Evolutionary conservation across 345 rosid species (phyloP).

Genomic region (Brassica juncea): DNA sequence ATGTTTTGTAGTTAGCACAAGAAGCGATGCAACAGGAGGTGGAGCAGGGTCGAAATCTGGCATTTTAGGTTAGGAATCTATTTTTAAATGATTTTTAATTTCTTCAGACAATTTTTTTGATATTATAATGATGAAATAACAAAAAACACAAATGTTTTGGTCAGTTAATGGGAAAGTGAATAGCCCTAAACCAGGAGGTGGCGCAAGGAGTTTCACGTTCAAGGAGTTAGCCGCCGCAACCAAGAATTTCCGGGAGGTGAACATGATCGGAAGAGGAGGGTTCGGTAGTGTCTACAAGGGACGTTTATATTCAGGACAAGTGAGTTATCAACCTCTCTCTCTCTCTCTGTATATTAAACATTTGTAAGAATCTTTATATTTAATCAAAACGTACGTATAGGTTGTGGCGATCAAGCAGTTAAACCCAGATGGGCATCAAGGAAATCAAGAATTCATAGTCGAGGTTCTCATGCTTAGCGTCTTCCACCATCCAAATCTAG

Average conservation of each 20-base stretch:
- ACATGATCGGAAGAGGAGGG: slow-evolving; percentile 92
- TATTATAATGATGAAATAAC: not conserved
- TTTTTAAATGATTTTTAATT: not conserved
- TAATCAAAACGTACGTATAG: slow-evolving; percentile 41
- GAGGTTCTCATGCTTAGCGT: slow-evolving; percentile 93
- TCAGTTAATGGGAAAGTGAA: slow-evolving; percentile 48
- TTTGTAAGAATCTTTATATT: not conserved
- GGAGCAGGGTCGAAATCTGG: slow-evolving; percentile 31
- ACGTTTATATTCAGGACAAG: slow-evolving; percentile 73
- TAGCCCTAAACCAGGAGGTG: slow-evolving; percentile 43
- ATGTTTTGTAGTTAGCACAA: slow-evolving; percentile 35
- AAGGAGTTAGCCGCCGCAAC: slow-evolving; percentile 76
- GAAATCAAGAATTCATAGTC: slow-evolving; percentile 88
- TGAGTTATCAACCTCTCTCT: not conserved
- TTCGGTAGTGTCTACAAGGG: slow-evolving; percentile 93
- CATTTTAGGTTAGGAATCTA: slow-evolving; percentile 31
- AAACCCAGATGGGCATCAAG: slow-evolving; percentile 84
- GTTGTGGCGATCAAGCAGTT: slow-evolving; percentile 90
- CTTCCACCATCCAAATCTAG: slow-evolving; percentile 79
- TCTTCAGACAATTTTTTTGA: not conserved
- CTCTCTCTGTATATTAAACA: not conserved
- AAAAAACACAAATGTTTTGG: not conserved
- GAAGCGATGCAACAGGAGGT: slow-evolving; percentile 23
- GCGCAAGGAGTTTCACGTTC: slow-evolving; percentile 83
- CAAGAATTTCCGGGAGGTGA: slow-evolving; percentile 61